Percentiles rank a stretch among this genome's conserved stretches.
phyloP scores from a whole-genome alignment of 352 stramenopile species.

The Phytophthora boehmeriae region DNA sequence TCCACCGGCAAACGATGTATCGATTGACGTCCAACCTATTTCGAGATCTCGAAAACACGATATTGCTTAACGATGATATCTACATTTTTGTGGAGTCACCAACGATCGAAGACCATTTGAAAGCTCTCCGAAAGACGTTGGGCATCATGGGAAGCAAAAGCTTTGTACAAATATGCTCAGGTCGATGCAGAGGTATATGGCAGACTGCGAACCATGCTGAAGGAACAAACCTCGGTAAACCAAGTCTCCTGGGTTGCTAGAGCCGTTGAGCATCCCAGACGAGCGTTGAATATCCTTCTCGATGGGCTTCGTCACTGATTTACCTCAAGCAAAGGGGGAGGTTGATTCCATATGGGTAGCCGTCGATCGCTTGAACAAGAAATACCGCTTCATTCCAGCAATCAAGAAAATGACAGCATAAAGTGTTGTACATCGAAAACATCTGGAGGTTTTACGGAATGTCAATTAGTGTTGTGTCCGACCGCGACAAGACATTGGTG shows the following conservation, averaged over 20 bases:
- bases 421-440: constrained; percentile 16
- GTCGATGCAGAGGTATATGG: constrained; percentile 15
- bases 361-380: constrained; percentile 16
- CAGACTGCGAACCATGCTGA: constrained; percentile 19
- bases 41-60: background rate
- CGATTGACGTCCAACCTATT: background rate
- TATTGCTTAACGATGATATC: constrained; percentile 1
- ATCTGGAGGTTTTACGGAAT: constrained; percentile 12
- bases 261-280: constrained; percentile 1
- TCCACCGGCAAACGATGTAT: background rate
- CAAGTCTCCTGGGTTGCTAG: constrained; percentile 11
- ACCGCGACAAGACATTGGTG: constrained; percentile 18
- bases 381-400: constrained; percentile 1
- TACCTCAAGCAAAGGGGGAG: too few species aligned
- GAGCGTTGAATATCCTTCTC: constrained; percentile 9
- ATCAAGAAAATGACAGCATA: constrained; percentile 11
- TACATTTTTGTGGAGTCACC: background rate
- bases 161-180: constrained; percentile 22
- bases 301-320: constrained; percentile 15
- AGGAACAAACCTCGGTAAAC: constrained; percentile 16
- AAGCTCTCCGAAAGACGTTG: too few species aligned
- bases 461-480: constrained; percentile 15
- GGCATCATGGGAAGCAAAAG: too few species aligned
- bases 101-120: background rate
- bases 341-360: constrained; percentile 20